Percentiles rank a stretch among this genome's conserved stretches.
Evolutionary conservation across 129 eudicot genomes (phyloP).

Genomic region (Flaveria linearis): DNA sequence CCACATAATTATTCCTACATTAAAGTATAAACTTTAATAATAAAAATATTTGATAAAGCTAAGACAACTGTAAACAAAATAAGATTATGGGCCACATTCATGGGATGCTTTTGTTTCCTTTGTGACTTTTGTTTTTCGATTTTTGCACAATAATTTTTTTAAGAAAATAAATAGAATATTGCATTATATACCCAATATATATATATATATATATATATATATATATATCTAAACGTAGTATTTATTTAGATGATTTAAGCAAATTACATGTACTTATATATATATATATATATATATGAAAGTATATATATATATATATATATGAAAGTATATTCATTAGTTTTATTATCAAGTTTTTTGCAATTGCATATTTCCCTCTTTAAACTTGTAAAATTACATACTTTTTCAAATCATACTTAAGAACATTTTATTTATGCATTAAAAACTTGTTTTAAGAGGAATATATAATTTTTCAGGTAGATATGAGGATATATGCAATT

Average conservation of each 20-base stretch:
- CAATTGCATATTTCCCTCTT: too few species aligned
- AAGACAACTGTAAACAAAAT: slow-evolving; percentile 35
- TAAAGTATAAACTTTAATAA: slow-evolving; percentile 21
- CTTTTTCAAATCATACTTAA: too few species aligned
- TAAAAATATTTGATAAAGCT: slow-evolving; percentile 23
- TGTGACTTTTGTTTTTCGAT: background rate
- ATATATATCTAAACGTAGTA: background rate
- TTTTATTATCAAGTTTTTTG: too few species aligned
- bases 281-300: too few species aligned
- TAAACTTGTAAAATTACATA: too few species aligned
- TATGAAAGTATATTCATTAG: too few species aligned
- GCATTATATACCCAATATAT: background rate
- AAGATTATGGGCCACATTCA: slow-evolving; percentile 22
- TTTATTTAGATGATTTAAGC: background rate
- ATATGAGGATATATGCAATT: too few species aligned
- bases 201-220: too few species aligned
- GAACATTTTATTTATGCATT: too few species aligned
- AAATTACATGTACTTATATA: background rate
- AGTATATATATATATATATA: too few species aligned
- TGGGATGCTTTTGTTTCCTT: slow-evolving; percentile 20
- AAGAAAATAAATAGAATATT: background rate
- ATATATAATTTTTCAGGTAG: too few species aligned
- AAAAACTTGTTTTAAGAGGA: too few species aligned
- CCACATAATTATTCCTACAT: slow-evolving; percentile 31
- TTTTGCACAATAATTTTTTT: background rate